Base-by-base conservation (phyloP, 768 basidiomycete genomes). In the Hericium coralloides region DNA sequence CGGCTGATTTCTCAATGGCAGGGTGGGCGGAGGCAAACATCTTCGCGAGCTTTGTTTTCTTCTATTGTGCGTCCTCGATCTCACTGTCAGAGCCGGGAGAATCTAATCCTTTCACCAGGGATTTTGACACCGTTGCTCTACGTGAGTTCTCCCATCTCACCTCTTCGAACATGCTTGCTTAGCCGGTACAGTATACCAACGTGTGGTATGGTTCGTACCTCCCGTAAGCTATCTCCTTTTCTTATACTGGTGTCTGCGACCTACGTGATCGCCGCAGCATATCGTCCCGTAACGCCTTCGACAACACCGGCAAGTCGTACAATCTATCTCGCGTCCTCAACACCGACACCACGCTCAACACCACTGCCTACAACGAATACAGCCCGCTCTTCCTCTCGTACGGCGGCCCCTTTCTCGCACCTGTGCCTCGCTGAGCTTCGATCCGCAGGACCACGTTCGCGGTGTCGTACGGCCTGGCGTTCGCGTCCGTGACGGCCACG, bases 401-500 rank as follows among this genome's bases (percentile, higher is more conserved):
- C 4, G 53, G 4, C 66, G 38, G 5, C 49, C 37, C 9, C 52
- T 12, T 18, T 20, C 18, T 38, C 51, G 6, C n/a, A 9, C 26
- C 17, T 10, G 17, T 38, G 15, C 12, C 52, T 15, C 37, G 12
- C n/a, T 25, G 15, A 20, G 2, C 18, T 17, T 6, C 20, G 43
- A 26, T 52, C 20, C 66, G 26, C 52, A 80, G 79, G 12, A 79
- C 80, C 38, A 78, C 82, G 3, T 84, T 85, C 62, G 77, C 76
- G 14, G 72, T 85, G 60, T 74, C 82, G 8, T 89, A 88, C 59
- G 83, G 80, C 38, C 65, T 74, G 20, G 65, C 67, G 10, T 77
- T 78, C 59, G 74, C 74, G 15, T 69, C 71, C n/a, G 72, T 75
- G 52, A 74, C 74, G 14, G 70, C 76, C 12, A 75, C 75, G 9